Base-by-base conservation (phyloP, 305 asterid species). In the Striga hermonthica region DNA sequence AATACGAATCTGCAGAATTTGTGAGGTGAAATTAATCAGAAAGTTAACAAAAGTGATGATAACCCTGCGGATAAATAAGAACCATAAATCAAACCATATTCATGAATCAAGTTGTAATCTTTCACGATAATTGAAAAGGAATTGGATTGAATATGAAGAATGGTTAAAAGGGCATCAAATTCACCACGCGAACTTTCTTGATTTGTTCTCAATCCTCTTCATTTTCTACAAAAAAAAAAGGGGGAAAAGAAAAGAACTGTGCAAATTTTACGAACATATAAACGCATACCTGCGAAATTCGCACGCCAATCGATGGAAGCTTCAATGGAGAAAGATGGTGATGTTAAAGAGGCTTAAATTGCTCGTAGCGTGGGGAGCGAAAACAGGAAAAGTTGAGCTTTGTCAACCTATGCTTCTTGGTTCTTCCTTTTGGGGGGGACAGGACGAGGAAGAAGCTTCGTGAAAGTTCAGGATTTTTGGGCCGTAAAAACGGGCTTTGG, bases 1-100 rank as follows among this genome's bases (percentile, higher is more conserved):
- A 50, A 13, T 10, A 13, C 65, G 44, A 60, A 65, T 38, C 80
- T 79, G 78, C 67, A 70, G 55, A 70, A 35, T 34, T 16, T 41
- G 39, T 15, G 14, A 64, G 15, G 3, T 13, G 40, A 15, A 47
- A 57, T 31, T 34, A 41, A 8, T 57, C 39, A 44, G 16, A 28
- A n/a, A n/a, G 28, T 49, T 47, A 1, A 5, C 12, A 12, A 45
- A 45, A 41, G 16, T 9, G 28, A 66, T 31, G 12, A 67, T 15
- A 36, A 67, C 35, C 31, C 2, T 22, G n/a, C 39, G 44, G 36
- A 22, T 22, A 22, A 22, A 1, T 22, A 22, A 22, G 31, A 22
- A 22, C 31, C 31, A 22, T 22, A 22, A 22, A 22, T 22, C 31
- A 22, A 22, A 22, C 31, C 31, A 22, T 14, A 35, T 12, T 9